Percentiles rank a stretch among this genome's conserved stretches.
Conservation (phyloP, 371 early-diverging fungal species). For the Nosema muscidifuracis region DNA sequence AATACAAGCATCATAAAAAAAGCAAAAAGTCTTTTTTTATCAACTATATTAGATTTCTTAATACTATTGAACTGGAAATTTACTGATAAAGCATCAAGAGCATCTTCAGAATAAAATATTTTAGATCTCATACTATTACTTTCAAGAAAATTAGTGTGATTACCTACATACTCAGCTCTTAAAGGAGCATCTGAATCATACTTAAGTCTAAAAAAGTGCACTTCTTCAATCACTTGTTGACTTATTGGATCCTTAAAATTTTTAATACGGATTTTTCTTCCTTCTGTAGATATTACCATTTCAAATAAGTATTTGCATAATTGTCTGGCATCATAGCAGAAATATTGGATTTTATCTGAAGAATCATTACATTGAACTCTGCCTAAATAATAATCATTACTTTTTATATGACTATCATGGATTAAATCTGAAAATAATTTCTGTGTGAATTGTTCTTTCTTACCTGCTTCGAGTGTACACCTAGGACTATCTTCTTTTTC, state of each 20-base stretch:
- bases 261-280: conserved; percentile 62
- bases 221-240: conserved; percentile 54
- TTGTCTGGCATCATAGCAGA: conserved; percentile 63
- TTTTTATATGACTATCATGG: conserved; percentile 46
- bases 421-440: conserved; percentile 60
- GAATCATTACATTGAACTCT: conserved; percentile 33
- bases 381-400: conserved; percentile 58
- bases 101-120: conserved; percentile 63
- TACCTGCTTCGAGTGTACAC: conserved; percentile 53
- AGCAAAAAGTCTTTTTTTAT: conserved; percentile 36
- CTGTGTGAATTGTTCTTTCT: conserved; percentile 63
- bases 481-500: conserved; percentile 50
- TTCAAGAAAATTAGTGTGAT: conserved; percentile 61
- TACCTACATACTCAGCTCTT: conserved; percentile 60
- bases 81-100: conserved; percentile 62
- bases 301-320: conserved; percentile 65
- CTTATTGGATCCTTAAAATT: conserved; percentile 62
- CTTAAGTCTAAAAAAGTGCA: conserved; percentile 61
- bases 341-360: conserved; percentile 24
- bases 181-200: conserved; percentile 58
- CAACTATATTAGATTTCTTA: conserved; percentile 38
- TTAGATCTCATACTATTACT: conserved; percentile 61
- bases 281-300: conserved; percentile 64
- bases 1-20: conserved; percentile 39
- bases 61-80: conserved; percentile 62